Evolutionary conservation across 257 asterid genomes (phyloP), one percentile per base, ranked within the genome.

Genomic region (Gentiana dahurica): DNA sequence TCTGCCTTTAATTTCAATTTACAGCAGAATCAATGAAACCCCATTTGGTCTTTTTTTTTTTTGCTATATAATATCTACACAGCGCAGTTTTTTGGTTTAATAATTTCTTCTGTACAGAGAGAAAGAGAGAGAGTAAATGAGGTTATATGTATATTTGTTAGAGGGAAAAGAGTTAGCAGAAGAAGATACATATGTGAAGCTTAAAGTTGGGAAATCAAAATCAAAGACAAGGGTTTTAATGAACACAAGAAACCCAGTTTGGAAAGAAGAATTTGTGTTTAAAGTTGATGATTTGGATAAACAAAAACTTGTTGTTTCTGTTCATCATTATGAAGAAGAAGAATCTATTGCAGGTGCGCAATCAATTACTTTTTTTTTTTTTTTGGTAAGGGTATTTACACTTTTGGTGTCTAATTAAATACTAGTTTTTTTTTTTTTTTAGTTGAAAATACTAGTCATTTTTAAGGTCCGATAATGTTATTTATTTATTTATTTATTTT

Each of bases 221-320:
- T 83, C 96, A 3, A 87, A 80, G 63, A 80, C 95, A 3, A 75
- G 85, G 61, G 57, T 80, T 59, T 34, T 84, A 71, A 87, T 68
- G 74, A 64, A 78, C 65, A 66, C 75, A 0, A 62, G 59, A 8
- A 78, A 70, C 58, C 94, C 95, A 5, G 43, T 84, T 46, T 90
- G 89, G 98, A 84, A 90, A 6, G 98, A 90, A 64, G 98, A 87
- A 77, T 90, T 90, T 60, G 87, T 68, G 51, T 90, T 90, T 63
- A 69, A 77, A 50, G 94, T 80, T 11, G 58, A 68, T 55, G 87
- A 84, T 63, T 72, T 84, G 71, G 87, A 75, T 64, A 95, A 82
- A 1, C 82, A 86, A 33, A 76, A 87, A 36, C 79, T 81, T 64
- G 58, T 82, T 5, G 80, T 91, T 36, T 84, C 81, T 12, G 80